These are phyloP conservation scores for Entophlyctis luteolus DNA, from an alignment of 192 early-diverging fungal genomes.

Conservation along the genomic window DNA sequence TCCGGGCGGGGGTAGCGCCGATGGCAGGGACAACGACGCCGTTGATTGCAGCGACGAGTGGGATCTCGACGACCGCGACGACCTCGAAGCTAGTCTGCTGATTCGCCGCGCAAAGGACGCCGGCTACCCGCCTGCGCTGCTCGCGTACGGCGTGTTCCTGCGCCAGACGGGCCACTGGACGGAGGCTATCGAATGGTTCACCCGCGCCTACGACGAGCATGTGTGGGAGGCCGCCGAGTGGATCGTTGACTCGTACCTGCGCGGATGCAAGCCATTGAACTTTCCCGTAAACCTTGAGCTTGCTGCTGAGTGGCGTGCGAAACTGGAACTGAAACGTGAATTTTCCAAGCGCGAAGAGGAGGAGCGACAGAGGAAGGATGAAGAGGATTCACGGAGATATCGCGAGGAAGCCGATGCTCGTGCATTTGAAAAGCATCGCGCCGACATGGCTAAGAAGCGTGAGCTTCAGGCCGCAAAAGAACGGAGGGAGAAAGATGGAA, in stretches of 20 bases:
- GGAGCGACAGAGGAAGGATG: background rate
- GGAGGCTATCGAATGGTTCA: constrained; percentile 12
- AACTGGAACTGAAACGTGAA: background rate
- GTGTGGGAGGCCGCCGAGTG: background rate
- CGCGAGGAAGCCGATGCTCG: background rate
- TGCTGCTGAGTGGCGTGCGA: background rate
- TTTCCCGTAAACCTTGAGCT: background rate
- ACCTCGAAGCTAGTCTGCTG: constrained; percentile 18
- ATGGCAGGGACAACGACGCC: background rate
- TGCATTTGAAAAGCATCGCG: background rate
- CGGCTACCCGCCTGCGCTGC: constrained; percentile 15
- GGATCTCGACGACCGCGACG: background rate
- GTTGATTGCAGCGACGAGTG: background rate
- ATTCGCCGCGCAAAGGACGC: constrained; percentile 6
- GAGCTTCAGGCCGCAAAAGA: constrained; percentile 1
- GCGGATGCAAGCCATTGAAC: background rate
- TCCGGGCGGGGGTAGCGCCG: background rate
- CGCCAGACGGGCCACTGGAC: background rate
- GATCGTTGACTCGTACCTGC: constrained; percentile 5
- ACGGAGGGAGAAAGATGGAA: background rate
- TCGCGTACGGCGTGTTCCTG: constrained; percentile 14
- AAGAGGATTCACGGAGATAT: background rate
- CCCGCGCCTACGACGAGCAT: constrained; percentile 7
- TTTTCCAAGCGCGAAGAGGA: background rate
- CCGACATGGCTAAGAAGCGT: background rate